Base-by-base conservation (phyloP, 495 filamentous ascomycete species). In the Lindgomyces ingoldianus region DNA sequence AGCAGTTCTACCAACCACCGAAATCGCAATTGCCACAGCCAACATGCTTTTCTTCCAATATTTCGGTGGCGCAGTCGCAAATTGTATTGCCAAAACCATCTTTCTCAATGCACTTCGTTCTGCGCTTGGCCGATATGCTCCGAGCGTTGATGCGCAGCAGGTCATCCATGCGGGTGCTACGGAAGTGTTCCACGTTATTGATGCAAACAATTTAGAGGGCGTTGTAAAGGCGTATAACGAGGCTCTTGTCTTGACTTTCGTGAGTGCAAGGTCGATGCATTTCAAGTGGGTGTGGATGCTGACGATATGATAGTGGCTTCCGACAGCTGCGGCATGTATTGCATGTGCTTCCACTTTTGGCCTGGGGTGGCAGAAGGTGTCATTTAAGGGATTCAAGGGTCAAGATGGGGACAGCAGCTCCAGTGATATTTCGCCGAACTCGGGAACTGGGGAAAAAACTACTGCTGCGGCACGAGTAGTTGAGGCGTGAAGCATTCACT, bases 111-210 rank as follows among this genome's bases (percentile, higher is more conserved):
- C 36, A 14, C 21, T 67, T 1, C 12, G 48, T 14, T 24, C 64
- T 16, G 57, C 48, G 19, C 21, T 67, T 0, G 12, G 16, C 8
- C n/a, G 48, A 27, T 56, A 61, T 29, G 64, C 64, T 1, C 64
- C 64, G n/a, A 18, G 14, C 21, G 59, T 62, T n/a, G 59, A 62
- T 55, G 48, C 39, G 14, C 29, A 26, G 14, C 2, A 4, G 22
- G 49, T 62, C n/a, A 47, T 53, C 10, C 19, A 55, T 12, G 25
- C 50, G 2, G 59, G 59, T 14, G 59, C 59, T 1, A 62, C 50
- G 3, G 59, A 62, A 36, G 56, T 87, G 8, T 39, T 60, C 44
- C 3, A 39, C 4, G 3, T 60, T 2, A 26, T 50, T 4, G 26
- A 18, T 16, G 12, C 57, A 25, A 22, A 33, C 6, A 22, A 60